These are phyloP conservation scores for Ceratocystis cubensis DNA, from an alignment of 2,329 filamentous ascomycete genomes.

Conservation along the genomic window DNA sequence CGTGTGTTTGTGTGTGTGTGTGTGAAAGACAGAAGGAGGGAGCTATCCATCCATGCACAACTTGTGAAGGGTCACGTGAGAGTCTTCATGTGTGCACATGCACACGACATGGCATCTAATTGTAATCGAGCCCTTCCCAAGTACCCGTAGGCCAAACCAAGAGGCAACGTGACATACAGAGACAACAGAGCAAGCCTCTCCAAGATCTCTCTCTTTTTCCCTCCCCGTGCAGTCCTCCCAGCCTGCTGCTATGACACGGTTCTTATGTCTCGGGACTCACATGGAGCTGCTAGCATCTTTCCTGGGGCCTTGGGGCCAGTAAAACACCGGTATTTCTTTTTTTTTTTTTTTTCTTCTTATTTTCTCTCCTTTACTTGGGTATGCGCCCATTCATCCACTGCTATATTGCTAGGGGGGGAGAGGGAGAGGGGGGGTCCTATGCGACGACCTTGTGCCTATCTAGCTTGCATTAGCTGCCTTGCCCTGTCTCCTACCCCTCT, in stretches of 20 bases:
- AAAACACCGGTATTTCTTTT: not conserved
- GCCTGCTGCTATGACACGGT: not conserved
- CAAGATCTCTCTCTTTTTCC: not conserved
- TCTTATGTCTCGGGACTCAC: conserved; percentile 3
- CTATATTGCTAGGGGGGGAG: too few species aligned
- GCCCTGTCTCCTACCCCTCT: not conserved
- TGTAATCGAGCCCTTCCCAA: not conserved
- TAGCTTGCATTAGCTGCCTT: not conserved
- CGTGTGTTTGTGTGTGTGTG: too few species aligned
- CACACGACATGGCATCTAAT: not conserved
- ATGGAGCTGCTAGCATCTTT: not conserved
- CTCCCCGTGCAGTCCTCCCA: not conserved
- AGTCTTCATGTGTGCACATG: not conserved
- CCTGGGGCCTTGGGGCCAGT: not conserved
- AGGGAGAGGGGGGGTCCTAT: not conserved
- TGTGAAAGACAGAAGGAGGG: too few species aligned
- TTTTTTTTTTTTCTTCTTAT: not conserved
- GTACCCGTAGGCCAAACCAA: not conserved
- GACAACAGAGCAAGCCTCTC: not conserved
- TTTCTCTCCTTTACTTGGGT: not conserved
- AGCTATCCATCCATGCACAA: too few species aligned
- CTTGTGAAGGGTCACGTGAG: too few species aligned
- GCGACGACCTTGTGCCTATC: not conserved
- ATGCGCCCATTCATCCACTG: too few species aligned
- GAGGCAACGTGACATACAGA: conserved; percentile 5